phyloP scores from a whole-genome alignment of 768 basidiomycete species.

The Scleroderma citrinum region DNA sequence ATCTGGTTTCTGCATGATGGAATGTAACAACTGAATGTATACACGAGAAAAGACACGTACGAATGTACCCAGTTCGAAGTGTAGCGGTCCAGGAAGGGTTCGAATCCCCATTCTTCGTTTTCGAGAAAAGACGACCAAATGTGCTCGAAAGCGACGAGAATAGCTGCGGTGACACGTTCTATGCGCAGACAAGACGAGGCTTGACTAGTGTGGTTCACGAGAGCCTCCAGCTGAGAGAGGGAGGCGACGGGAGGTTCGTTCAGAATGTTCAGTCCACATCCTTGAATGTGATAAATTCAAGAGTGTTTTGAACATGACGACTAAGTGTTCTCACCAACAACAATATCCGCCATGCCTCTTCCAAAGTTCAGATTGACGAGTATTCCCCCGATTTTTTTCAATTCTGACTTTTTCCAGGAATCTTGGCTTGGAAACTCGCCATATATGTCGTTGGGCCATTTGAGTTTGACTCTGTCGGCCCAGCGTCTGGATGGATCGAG shows the following conservation, averaged over 20 bases:
- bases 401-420: conserved; percentile 27
- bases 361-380: conserved; percentile 83
- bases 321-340: conserved; percentile 58
- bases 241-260: conserved; percentile 82
- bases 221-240: conserved; percentile 58
- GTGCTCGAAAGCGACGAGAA: conserved; percentile 69
- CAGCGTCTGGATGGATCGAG: conserved; percentile 40
- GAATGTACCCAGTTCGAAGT: conserved; percentile 84
- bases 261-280: conserved; percentile 84
- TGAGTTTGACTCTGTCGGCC: conserved; percentile 63
- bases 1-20: conserved; percentile 57
- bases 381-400: conserved; percentile 85
- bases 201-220: conserved; percentile 5
- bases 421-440: conserved; percentile 47
- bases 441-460: conserved; percentile 98
- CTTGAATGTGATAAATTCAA: conserved; percentile 34
- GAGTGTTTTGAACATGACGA: background rate
- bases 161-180: conserved; percentile 68
- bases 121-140: conserved; percentile 72
- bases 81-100: conserved; percentile 76
- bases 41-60: conserved; percentile 44
- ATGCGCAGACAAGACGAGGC: conserved; percentile 40
- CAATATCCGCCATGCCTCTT: conserved; percentile 65
- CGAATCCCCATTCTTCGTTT: conserved; percentile 55
- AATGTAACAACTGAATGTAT: conserved; percentile 2